A percentile compares a stretch with the other conserved stretches of the same genome.
Conservation (phyloP, 2,329 filamentous ascomycete genomes). For the Diaporthe vaccinii region DNA sequence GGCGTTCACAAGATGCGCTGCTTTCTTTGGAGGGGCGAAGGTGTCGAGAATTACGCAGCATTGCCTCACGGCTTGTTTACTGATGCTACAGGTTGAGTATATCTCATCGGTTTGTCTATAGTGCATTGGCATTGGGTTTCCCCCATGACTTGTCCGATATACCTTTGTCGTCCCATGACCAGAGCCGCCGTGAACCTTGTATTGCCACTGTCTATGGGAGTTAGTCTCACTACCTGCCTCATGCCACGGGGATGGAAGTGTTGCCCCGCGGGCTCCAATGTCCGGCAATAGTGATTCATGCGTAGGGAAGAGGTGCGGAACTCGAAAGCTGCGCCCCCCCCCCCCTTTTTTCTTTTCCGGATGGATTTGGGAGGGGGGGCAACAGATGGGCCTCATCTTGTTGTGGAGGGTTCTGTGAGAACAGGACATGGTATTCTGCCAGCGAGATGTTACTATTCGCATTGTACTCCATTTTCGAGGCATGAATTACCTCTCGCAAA, state of each 20-base stretch:
- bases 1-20: slow-evolving; percentile 26
- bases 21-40: neutral
- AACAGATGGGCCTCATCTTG: neutral
- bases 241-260: too few relatives aligned
- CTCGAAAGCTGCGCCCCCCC: neutral
- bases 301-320: neutral
- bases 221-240: neutral
- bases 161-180: neutral
- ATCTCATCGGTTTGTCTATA: neutral
- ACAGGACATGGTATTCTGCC: neutral
- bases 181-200: neutral
- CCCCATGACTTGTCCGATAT: neutral
- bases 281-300: neutral
- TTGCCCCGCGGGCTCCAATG: neutral
- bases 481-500: neutral
- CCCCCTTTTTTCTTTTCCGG: too few relatives aligned
- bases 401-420: neutral
- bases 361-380: neutral
- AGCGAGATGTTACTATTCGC: neutral
- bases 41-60: neutral
- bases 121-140: slow-evolving; percentile 13
- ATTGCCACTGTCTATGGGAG: neutral
- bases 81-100: neutral
- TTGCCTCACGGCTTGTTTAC: slow-evolving; percentile 24
- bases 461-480: neutral